Percentiles rank a stretch among this genome's conserved stretches.
Conservation (phyloP, 495 filamentous ascomycete species). For the Hypoxylon rickii region DNA sequence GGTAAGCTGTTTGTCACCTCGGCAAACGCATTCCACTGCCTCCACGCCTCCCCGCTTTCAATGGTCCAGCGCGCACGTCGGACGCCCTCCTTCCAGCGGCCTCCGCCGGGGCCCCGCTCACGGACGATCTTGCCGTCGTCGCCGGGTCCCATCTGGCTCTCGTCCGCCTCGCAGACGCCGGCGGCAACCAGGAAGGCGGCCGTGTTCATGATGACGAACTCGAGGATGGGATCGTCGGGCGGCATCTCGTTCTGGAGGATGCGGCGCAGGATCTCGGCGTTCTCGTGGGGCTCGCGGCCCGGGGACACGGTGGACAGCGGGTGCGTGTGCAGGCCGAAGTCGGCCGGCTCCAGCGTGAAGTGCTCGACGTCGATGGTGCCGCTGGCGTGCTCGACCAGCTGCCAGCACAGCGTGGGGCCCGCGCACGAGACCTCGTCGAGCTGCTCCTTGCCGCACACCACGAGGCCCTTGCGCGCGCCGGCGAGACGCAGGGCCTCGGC, state of each 20-base stretch:
- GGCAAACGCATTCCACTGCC: conserved; percentile 71
- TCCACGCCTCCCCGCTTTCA: conserved; percentile 77
- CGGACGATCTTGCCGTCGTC: conserved; percentile 72
- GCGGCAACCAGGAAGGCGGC: conserved; percentile 82
- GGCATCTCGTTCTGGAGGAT: conserved; percentile 75
- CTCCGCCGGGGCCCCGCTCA: conserved; percentile 80
- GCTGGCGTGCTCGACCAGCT: conserved; percentile 59
- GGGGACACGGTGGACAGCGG: conserved; percentile 76
- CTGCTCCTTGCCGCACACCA: conserved; percentile 92
- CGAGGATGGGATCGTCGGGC: conserved; percentile 78
- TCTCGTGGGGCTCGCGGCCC: conserved; percentile 83
- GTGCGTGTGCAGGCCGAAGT: conserved; percentile 83
- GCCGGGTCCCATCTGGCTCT: conserved; percentile 68
- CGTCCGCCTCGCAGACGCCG: conserved; percentile 83
- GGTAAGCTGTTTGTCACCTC: conserved; percentile 53
- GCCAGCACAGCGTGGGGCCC: conserved; percentile 86
- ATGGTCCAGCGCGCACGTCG: conserved; percentile 82
- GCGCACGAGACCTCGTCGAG: conserved; percentile 95
- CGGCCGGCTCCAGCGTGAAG: conserved; percentile 74
- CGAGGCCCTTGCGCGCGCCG: conserved; percentile 81
- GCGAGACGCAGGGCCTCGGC: conserved; percentile 77
- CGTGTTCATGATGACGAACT: conserved; percentile 93
- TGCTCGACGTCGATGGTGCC: conserved; percentile 65
- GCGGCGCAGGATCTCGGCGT: conserved; percentile 78
- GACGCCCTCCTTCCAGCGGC: conserved; percentile 91